Conservation (phyloP, 805 yeast species). For the Wickerhamomyces strasburgensis region DNA sequence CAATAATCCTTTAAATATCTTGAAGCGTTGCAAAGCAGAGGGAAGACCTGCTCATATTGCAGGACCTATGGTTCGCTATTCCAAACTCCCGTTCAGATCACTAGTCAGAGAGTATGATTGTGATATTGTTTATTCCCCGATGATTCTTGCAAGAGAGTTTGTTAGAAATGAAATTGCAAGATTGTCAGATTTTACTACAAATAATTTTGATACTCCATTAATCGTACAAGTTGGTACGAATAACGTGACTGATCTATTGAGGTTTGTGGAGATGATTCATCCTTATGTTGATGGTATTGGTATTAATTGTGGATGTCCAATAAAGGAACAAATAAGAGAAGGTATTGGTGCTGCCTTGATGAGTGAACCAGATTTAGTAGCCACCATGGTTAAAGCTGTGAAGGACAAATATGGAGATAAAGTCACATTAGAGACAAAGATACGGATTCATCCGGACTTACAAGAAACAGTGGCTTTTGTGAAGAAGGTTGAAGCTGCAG, state of each 20-base stretch:
- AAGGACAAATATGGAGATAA: slow-evolving; percentile 66
- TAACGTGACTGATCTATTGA: slow-evolving; percentile 71
- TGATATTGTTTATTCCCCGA: slow-evolving; percentile 89
- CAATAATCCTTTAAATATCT: slow-evolving; percentile 50
- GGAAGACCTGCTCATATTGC: slow-evolving; percentile 59
- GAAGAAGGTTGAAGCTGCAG: slow-evolving; percentile 69
- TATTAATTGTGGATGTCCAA: slow-evolving; percentile 96
- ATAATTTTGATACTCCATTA: slow-evolving; percentile 59
- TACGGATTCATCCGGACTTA: slow-evolving; percentile 76
- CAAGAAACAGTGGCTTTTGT: slow-evolving; percentile 72
- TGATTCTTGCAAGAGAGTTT: slow-evolving; percentile 95
- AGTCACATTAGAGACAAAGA: slow-evolving; percentile 86
- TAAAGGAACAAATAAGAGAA: slow-evolving; percentile 87
- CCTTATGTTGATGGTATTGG: slow-evolving; percentile 94
- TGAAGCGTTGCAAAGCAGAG: slow-evolving; percentile 40
- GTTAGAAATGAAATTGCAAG: slow-evolving; percentile 81
- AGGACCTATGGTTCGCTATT: slow-evolving; percentile 97
- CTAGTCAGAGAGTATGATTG: slow-evolving; percentile 65
- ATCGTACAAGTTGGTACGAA: slow-evolving; percentile 90
- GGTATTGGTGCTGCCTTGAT: slow-evolving; percentile 97
- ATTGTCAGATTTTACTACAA: slow-evolving; percentile 79
- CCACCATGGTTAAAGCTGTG: slow-evolving; percentile 79
- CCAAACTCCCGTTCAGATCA: slow-evolving; percentile 87
- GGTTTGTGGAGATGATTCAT: slow-evolving; percentile 83
- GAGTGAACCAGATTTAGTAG: slow-evolving; percentile 74